phyloP scores from a whole-genome alignment of 1,284 basidiomycete genomes.

The Sanguinoderma infundibulare region DNA sequence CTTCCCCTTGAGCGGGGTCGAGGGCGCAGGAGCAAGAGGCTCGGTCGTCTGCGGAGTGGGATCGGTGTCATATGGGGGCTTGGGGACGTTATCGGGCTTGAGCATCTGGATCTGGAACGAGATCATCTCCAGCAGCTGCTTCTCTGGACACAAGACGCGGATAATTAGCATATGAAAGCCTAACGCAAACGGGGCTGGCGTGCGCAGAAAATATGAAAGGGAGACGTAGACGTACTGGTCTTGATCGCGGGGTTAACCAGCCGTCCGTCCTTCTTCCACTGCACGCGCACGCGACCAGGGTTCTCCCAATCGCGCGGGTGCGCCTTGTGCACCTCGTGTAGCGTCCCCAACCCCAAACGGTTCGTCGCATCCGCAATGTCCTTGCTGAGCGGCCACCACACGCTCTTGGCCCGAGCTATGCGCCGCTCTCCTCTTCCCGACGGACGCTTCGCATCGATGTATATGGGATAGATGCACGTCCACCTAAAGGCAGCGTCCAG shows the following conservation, averaged over 20 bases:
- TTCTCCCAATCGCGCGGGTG: constrained; percentile 98
- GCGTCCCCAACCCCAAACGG: constrained; percentile 75
- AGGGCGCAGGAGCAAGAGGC: constrained; percentile 30
- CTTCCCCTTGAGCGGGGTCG: constrained; percentile 44
- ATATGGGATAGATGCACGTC: constrained; percentile 96
- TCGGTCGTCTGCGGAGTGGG: constrained; percentile 29
- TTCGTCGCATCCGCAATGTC: constrained; percentile 88
- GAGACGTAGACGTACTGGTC: constrained; percentile 73
- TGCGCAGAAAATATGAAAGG: background rate
- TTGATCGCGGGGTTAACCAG: constrained; percentile 75
- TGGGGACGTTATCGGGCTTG: constrained; percentile 75
- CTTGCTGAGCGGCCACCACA: constrained; percentile 96
- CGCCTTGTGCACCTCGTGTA: constrained; percentile 88
- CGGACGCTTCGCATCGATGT: constrained; percentile 93
- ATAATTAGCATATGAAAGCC: constrained; percentile 7
- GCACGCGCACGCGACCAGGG: constrained; percentile 90
- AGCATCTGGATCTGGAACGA: constrained; percentile 74
- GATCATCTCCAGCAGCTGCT: constrained; percentile 81
- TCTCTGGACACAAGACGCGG: constrained; percentile 56
- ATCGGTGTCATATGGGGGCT: constrained; percentile 58
- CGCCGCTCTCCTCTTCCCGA: constrained; percentile 84
- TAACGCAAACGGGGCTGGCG: too few relatives aligned
- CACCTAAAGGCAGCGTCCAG: constrained; percentile 57
- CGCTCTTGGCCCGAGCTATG: constrained; percentile 75
- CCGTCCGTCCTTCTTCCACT: constrained; percentile 83